Conservation (phyloP, 2,329 filamentous ascomycete genomes). For the Claviceps pazoutovae region DNA sequence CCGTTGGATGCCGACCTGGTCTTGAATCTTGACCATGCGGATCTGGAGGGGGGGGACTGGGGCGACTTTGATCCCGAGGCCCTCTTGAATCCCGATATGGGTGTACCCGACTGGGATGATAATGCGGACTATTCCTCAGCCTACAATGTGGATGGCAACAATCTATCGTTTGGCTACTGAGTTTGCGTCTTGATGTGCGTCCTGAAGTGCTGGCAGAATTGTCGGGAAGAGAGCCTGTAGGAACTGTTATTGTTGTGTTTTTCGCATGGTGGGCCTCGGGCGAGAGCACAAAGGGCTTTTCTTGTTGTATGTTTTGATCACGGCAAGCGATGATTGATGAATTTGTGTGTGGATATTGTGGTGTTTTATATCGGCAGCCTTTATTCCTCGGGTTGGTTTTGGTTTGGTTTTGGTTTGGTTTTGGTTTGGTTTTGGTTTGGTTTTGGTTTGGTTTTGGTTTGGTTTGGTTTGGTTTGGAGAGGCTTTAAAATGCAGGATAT, state of each 20-base stretch:
- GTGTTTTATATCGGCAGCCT: background rate
- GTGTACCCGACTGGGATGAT: conserved; percentile 33
- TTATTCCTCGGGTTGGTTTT: background rate
- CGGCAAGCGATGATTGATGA: background rate
- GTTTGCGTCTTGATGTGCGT: background rate
- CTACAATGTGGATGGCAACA: conserved; percentile 34
- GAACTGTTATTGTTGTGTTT: no score
- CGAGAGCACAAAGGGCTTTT: background rate
- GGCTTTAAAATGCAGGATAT: conserved; percentile 13
- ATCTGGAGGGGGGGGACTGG: conserved; percentile 10
- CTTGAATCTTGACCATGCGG: conserved; percentile 26
- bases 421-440: background rate
- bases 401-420: background rate
- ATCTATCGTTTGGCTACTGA: conserved; percentile 18
- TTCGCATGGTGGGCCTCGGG: no score
- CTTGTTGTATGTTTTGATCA: background rate
- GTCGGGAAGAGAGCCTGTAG: no score
- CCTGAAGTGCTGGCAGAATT: no score
- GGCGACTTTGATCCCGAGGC: conserved; percentile 17
- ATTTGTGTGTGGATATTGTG: background rate
- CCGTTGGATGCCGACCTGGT: conserved; percentile 33
- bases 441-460: background rate
- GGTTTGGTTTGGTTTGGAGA: no score
- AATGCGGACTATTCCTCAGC: conserved; percentile 36
- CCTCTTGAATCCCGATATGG: conserved; percentile 13